Percentiles rank a stretch among this genome's conserved stretches.
These are phyloP conservation scores for Omphalea diandra DNA, from an alignment of 441 rosid genomes.

Conservation along the genomic window DNA sequence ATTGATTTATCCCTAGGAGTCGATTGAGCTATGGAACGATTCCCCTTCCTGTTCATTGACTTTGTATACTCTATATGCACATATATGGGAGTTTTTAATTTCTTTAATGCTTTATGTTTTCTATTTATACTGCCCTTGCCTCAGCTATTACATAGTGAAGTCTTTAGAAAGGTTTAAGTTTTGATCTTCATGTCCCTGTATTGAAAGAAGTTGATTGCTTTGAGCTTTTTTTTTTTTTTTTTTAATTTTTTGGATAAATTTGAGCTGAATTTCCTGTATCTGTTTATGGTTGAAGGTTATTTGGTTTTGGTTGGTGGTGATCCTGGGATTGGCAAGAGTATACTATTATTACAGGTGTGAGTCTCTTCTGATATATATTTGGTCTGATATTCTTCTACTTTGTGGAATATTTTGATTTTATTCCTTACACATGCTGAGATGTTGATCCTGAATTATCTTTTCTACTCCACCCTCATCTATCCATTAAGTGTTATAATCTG, in stretches of 20 bases:
- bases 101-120: neutral
- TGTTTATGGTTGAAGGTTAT: constrained; percentile 45
- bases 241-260: no score
- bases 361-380: constrained; percentile 3
- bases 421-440: constrained; percentile 4
- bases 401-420: no score
- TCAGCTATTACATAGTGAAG: neutral
- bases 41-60: no score
- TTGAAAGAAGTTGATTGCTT: neutral
- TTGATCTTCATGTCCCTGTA: neutral
- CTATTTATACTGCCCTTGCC: neutral
- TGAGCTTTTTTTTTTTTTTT: no score
- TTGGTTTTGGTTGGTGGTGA: constrained; percentile 89
- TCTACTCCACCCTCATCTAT: neutral
- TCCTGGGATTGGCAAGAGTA: constrained; percentile 97
- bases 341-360: constrained; percentile 73
- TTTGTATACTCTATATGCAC: no score
- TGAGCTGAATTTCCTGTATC: no score
- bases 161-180: neutral
- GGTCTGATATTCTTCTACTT: neutral
- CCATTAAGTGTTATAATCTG: constrained; percentile 21
- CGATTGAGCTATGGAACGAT: no score
- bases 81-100: no score
- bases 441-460: neutral
- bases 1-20: no score